Evolutionary conservation across 305 asterid species (phyloP), one percentile per base, ranked within the genome.

Genomic region (Solanum hybrid): DNA sequence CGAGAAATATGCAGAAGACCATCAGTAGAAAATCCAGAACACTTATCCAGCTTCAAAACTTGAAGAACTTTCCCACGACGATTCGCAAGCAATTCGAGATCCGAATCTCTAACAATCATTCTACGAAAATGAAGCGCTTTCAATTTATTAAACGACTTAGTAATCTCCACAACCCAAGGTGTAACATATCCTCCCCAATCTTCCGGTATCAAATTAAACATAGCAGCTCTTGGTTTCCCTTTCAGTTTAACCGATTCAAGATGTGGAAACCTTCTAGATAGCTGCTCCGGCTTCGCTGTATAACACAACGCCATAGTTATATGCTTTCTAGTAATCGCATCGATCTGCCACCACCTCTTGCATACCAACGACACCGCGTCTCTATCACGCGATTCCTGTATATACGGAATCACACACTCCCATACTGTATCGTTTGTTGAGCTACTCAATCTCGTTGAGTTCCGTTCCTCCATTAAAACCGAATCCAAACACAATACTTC

Each of bases 161-260:
- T 64, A 31, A 96, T 92, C 73, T 96, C 96, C 35, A 92, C 91
- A 85, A 96, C 94, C 98, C 99, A 96, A 1, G 98, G 98, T 4
- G 95, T 94, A 38, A 94, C 98, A 29, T 91, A 95, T 10, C 99
- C 98, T 8, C 99, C 99, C 99, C 99, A 97, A 81, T 97, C 98
- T 66, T 97, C 99, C 0, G 98, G 96, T 81, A 96, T 97, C 91
- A 97, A 73, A 89, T 96, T 96, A 60, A 95, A 97, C 99, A 97
- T 97, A 79, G 99, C 96, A 36, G 99, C 98, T 88, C 99, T 98
- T 86, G 99, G 99, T 96, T 96, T 96, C 12, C 99, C 99, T 93
- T 97, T 97, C 7, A 97, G 95, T 92, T 94, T 94, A 89, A 97
- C 90, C 86, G 99, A 97, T 92, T 97, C 98, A 16, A 97, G 93